Base-by-base conservation (phyloP, 345 rosid species). In the Hypericum perforatum region DNA sequence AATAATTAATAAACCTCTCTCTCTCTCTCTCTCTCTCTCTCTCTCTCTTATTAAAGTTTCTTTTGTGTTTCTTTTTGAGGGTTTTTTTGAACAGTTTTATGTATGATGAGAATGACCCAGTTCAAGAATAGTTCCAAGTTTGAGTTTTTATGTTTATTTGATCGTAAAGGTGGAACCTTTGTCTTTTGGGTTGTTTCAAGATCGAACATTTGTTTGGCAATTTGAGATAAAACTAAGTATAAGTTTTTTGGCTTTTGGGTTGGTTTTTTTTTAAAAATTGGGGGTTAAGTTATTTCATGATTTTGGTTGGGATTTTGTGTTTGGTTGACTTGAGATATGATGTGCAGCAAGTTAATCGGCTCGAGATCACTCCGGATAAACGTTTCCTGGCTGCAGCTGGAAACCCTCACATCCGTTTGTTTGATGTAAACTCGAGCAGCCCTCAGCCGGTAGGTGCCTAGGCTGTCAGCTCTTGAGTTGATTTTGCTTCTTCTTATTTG, bases 321-420 rank as follows among this genome's bases (percentile, higher is more conserved):
- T 45, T 45, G 48, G n/a, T 16, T 45, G 15, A 11, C 8, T 45
- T 60, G 58, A 36, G 7, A 38, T 52, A 10, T 53, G 52, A 22
- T 22, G 32, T 56, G 13, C 78, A 87, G 98, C 96, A 85, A 70
- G 88, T 88, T 70, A 92, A 92, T 71, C 78, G 94, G 62, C 80
- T 92, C 9, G 96, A 92, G 78, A 92, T 92, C 69, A 92, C 89
- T 29, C 95, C 95, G 49, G 85, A 92, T 71, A 85, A 85, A 63
- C 75, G 76, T 43, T 78, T 63, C 70, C 65, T 88, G 53, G 97
- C 98, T 46, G 95, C 94, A 9, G 97, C 96, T 22, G 95, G 95
- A 9, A 88, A 88, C 78, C 98, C 97, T 56, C 90, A 82, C 58
- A 82, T 88, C 57, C 81, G 97, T 7, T 75, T 92, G 70, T 92